phyloP scores from a whole-genome alignment of 2,329 filamentous ascomycete species.

The Fusarium piperis region DNA sequence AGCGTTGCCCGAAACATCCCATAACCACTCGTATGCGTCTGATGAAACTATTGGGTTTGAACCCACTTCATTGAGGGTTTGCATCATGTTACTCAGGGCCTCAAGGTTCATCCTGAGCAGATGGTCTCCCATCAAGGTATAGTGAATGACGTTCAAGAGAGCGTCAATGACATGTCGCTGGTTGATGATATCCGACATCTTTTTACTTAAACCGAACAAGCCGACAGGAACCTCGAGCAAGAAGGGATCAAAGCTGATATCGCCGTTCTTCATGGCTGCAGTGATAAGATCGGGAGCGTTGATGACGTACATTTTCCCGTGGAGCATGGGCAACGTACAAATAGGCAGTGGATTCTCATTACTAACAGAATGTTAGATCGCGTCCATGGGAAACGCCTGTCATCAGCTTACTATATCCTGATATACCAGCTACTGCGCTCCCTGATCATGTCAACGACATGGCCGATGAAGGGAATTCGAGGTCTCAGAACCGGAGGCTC shows the following conservation, averaged over 20 bases:
- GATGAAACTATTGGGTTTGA: not conserved
- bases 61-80: not conserved
- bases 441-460: not conserved
- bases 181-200: not conserved
- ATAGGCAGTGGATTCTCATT: not conserved
- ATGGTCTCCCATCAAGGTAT: not conserved
- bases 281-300: not conserved
- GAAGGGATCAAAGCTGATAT: constrained; percentile 1
- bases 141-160: not conserved
- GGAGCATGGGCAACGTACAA: constrained; percentile 5
- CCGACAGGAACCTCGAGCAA: not conserved
- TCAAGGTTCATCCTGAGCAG: not conserved
- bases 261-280: not conserved
- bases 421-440: not conserved
- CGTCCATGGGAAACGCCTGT: not conserved
- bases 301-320: constrained; percentile 5
- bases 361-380: not conserved
- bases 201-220: not conserved
- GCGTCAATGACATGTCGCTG: not conserved
- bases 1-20: not conserved
- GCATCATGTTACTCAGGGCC: not conserved
- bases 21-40: not conserved
- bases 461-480: not conserved
- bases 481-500: not conserved
- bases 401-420: not conserved